Percentiles rank a stretch among this genome's conserved stretches.
Conservation (phyloP, 106 monocot genomes). For the Apostasia ramifera region DNA sequence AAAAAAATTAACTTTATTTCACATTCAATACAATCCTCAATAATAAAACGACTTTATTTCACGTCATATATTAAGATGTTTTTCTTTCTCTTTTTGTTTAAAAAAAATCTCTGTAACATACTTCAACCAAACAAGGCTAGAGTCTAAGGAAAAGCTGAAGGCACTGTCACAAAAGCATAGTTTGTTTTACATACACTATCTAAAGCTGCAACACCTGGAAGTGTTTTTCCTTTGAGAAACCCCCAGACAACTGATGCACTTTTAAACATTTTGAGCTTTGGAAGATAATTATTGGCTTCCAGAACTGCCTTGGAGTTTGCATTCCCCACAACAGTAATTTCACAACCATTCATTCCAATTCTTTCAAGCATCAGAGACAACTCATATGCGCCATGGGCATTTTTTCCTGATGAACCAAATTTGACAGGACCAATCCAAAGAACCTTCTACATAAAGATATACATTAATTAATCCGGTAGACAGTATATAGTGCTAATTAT, state of each 20-base stretch:
- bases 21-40: too few species aligned
- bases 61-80: too few species aligned
- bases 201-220: constrained; percentile 84
- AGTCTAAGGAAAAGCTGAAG: not conserved
- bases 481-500: too few species aligned
- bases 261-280: constrained; percentile 30
- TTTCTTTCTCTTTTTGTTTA: too few species aligned
- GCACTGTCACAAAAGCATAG: not conserved
- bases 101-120: too few species aligned
- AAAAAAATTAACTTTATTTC: too few species aligned
- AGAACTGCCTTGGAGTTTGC: constrained; percentile 37
- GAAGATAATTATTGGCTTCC: constrained; percentile 10
- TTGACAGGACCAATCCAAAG: constrained; percentile 72
- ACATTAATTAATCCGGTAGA: too few species aligned
- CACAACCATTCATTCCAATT: constrained; percentile 42
- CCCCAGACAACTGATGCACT: constrained; percentile 80
- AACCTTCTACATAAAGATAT: constrained; percentile 41
- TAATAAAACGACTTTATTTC: too few species aligned
- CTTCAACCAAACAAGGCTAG: too few species aligned
- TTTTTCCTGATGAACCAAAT: constrained; percentile 23
- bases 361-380: constrained; percentile 53
- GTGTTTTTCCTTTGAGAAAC: constrained; percentile 59
- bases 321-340: constrained; percentile 58
- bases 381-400: constrained; percentile 31
- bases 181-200: constrained; percentile 59